phyloP scores from a whole-genome alignment of 2,329 filamentous ascomycete species.

The Ophiostoma pallidulum region DNA sequence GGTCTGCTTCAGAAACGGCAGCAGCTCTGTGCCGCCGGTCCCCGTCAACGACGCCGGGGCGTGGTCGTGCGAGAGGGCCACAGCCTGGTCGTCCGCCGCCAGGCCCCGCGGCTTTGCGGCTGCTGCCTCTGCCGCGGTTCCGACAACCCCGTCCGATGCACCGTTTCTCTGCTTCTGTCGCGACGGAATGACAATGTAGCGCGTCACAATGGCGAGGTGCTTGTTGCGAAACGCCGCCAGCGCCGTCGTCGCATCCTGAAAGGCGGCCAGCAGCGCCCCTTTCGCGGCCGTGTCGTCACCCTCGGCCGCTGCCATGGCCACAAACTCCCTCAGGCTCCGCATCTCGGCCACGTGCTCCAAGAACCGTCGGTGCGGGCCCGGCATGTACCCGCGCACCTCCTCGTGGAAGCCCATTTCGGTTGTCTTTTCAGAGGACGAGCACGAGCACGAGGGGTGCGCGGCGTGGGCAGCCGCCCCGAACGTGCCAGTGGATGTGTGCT shows the following conservation, averaged over 20 bases:
- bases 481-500: constrained; percentile 48
- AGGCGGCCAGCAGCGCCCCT: constrained; percentile 35
- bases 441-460: no score
- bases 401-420: constrained; percentile 43
- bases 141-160: not conserved
- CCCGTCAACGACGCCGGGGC: constrained; percentile 47
- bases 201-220: constrained; percentile 89
- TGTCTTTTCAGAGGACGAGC: constrained; percentile 29
- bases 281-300: constrained; percentile 19
- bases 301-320: constrained; percentile 36
- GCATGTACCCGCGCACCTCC: constrained; percentile 97
- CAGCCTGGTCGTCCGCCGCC: constrained; percentile 39
- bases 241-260: constrained; percentile 63
- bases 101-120: constrained; percentile 31
- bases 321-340: constrained; percentile 40
- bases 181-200: constrained; percentile 87
- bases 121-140: constrained; percentile 43
- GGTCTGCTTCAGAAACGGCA: constrained; percentile 83
- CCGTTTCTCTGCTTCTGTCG: constrained; percentile 32
- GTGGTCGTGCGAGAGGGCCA: not conserved
- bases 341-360: constrained; percentile 68
- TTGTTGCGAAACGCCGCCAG: constrained; percentile 67
- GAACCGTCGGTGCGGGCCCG: constrained; percentile 80
- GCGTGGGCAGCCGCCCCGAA: not conserved
- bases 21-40: constrained; percentile 77